Evolutionary conservation across 2,329 filamentous ascomycete species (phyloP).

Genomic region (Botryotinia convoluta): DNA sequence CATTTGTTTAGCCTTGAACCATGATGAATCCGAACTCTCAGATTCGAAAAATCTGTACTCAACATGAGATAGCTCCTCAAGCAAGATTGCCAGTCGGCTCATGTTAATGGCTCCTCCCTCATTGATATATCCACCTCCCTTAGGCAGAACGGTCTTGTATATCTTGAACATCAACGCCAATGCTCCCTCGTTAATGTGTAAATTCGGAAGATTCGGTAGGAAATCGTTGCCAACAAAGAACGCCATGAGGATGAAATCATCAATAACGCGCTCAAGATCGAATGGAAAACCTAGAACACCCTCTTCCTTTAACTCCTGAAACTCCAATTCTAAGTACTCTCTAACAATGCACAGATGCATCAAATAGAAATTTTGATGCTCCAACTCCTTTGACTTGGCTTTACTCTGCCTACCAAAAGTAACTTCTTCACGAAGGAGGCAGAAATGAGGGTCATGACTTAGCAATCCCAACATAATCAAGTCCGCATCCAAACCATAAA

Average conservation of each 20-base stretch:
- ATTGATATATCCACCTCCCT: constrained; percentile 92
- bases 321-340: constrained; percentile 95
- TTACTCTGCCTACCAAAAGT: constrained; percentile 89
- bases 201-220: constrained; percentile 88
- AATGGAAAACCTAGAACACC: constrained; percentile 74
- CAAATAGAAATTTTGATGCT: constrained; percentile 98
- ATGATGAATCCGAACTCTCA: constrained; percentile 83
- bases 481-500: constrained; percentile 96
- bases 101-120: constrained; percentile 92
- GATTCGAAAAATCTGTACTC: constrained; percentile 92
- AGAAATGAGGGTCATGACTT: constrained; percentile 98
- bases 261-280: constrained; percentile 93
- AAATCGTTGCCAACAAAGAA: constrained; percentile 99
- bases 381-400: constrained; percentile 89
- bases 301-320: constrained; percentile 81
- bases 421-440: constrained; percentile 92
- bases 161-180: constrained; percentile 95
- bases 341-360: constrained; percentile 96
- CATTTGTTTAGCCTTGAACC: constrained; percentile 84
- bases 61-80: constrained; percentile 82
- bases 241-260: constrained; percentile 99
- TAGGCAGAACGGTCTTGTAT: constrained; percentile 87
- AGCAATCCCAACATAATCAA: constrained; percentile 97
- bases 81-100: constrained; percentile 69
- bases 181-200: constrained; percentile 98